phyloP scores from a whole-genome alignment of 2,329 filamentous ascomycete species.

The Diaporthe sp. region DNA sequence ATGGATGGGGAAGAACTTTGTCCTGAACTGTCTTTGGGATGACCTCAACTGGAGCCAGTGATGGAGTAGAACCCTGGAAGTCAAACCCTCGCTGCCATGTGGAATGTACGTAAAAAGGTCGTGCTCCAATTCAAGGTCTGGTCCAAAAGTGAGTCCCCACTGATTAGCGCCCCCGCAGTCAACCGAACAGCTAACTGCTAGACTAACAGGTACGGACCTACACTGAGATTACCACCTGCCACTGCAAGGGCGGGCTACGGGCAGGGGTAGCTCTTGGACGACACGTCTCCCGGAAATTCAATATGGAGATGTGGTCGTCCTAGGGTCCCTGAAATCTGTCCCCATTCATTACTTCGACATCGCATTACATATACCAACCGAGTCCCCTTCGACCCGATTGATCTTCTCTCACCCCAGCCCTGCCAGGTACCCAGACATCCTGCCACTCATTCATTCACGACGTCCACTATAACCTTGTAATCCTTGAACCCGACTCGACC shows the following conservation, averaged over 20 bases:
- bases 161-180: conserved; percentile 34
- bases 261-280: conserved; percentile 33
- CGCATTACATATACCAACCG: conserved; percentile 17
- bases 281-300: conserved; percentile 40
- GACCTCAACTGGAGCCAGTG: background rate
- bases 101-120: conserved; percentile 6
- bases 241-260: conserved; percentile 12
- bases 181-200: conserved; percentile 12
- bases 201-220: background rate
- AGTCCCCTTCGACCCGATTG: background rate
- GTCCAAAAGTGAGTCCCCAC: background rate
- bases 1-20: no score
- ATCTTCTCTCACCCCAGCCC: background rate
- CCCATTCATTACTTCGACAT: conserved; percentile 34
- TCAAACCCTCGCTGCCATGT: conserved; percentile 26
- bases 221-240: background rate
- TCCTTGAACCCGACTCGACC: background rate
- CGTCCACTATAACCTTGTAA: background rate
- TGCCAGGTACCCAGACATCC: conserved; percentile 11
- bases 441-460: conserved; percentile 3
- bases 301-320: conserved; percentile 37
- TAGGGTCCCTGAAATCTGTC: conserved; percentile 46
- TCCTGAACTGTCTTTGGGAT: background rate
- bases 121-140: background rate
- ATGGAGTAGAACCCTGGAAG: conserved; percentile 7